phyloP scores from a whole-genome alignment of 441 rosid genomes.

The Euphorbia neoarborescens region DNA sequence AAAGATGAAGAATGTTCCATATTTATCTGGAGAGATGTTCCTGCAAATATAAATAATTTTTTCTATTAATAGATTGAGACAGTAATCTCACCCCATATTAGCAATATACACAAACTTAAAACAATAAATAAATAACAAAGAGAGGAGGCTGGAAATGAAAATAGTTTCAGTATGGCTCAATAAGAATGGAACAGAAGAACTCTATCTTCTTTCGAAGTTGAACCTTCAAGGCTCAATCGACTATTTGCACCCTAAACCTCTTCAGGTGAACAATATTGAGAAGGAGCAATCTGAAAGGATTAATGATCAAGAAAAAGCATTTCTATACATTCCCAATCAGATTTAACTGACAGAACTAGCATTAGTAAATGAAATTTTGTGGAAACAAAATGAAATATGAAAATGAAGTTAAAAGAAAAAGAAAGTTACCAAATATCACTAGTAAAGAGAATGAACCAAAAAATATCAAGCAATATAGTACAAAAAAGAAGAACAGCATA shows the following conservation, averaged over 20 bases:
- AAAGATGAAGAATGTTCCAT: conserved; percentile 53
- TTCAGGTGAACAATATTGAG: not conserved
- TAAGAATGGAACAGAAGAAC: not conserved
- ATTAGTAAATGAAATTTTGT: not conserved
- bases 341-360: not conserved
- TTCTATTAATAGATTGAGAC: not conserved
- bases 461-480: conserved; percentile 56
- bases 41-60: conserved; percentile 24
- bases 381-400: not conserved
- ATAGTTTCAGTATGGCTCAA: not conserved
- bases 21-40: conserved; percentile 48
- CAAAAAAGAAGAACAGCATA: conserved; percentile 78
- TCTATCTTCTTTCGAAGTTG: not conserved
- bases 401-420: not conserved
- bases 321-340: not conserved
- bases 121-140: not conserved
- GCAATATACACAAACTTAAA: not conserved
- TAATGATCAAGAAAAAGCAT: not conserved
- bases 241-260: not conserved
- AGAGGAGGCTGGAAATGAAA: not conserved
- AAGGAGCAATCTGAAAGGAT: not conserved
- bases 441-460: conserved; percentile 81
- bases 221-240: not conserved
- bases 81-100: not conserved
- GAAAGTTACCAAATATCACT: conserved; percentile 49